Evolutionary conservation across 2,329 filamentous ascomycete genomes (phyloP).

Genomic region (Scedosporium aurantiacum): DNA sequence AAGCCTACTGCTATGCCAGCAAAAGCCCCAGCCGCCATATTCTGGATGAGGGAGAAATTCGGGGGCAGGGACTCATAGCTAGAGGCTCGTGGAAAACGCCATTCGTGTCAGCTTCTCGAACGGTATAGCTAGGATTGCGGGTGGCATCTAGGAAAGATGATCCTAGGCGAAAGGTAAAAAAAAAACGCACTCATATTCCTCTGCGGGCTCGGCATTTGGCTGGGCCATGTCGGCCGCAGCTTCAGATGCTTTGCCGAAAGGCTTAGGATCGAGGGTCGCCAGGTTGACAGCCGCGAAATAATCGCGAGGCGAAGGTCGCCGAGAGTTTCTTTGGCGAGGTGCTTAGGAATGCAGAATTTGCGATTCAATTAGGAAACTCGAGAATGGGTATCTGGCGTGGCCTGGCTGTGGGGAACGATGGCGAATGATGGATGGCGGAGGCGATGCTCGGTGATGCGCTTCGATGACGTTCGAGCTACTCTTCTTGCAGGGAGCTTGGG

Average conservation of each 20-base stretch:
- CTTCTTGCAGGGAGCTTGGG: too few relatives aligned
- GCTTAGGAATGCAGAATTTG: background rate
- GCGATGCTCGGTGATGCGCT: too few relatives aligned
- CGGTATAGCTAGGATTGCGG: background rate
- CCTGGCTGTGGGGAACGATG: too few relatives aligned
- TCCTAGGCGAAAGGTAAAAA: background rate
- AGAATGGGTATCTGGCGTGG: background rate
- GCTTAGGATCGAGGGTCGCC: conserved; percentile 49
- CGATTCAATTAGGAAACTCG: background rate
- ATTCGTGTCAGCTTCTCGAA: background rate
- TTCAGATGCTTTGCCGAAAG: conserved; percentile 52
- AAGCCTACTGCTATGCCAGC: conserved; percentile 79
- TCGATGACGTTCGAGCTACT: too few relatives aligned
- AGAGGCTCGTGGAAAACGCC: background rate
- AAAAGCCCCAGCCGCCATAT: conserved; percentile 94
- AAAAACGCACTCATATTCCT: conserved; percentile 54
- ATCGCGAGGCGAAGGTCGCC: background rate
- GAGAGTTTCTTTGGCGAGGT: background rate
- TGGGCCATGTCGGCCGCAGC: conserved; percentile 61
- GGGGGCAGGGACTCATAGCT: conserved; percentile 89
- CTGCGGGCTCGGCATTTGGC: conserved; percentile 50
- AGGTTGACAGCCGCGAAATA: conserved; percentile 37
- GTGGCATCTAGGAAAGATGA: background rate
- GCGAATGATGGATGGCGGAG: background rate
- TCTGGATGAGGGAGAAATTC: conserved; percentile 86